Percentiles rank a stretch among this genome's conserved stretches.
phyloP scores from a whole-genome alignment of 2,329 filamentous ascomycete species.

The Stagonosporopsis rhizophila region DNA sequence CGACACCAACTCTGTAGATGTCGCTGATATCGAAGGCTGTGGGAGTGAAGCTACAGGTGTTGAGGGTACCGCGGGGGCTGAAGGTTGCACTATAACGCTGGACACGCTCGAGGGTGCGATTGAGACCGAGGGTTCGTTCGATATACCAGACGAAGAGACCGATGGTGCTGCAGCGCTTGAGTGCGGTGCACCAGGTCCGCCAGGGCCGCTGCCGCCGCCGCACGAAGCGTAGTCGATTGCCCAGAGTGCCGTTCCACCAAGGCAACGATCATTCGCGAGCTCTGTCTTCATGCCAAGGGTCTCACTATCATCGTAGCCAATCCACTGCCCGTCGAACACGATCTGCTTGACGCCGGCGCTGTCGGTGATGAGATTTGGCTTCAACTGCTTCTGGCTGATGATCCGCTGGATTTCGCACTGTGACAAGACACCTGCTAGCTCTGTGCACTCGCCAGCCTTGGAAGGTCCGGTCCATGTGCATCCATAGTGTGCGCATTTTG shows the following conservation, averaged over 20 bases:
- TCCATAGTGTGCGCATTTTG: conserved; percentile 26
- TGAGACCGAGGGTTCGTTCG: not conserved
- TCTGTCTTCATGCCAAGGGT: conserved; percentile 34
- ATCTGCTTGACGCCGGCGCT: conserved; percentile 47
- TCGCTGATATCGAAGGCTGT: not conserved
- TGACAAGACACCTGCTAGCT: conserved; percentile 44
- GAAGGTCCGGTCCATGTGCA: conserved; percentile 31
- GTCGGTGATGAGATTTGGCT: conserved; percentile 31
- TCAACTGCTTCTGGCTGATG: conserved; percentile 27
- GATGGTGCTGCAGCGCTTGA: not conserved
- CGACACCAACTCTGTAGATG: not conserved
- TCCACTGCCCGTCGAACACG: conserved; percentile 49
- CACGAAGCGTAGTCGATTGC: conserved; percentile 29
- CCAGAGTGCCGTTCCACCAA: conserved; percentile 36
- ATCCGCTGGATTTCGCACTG: conserved; percentile 49
- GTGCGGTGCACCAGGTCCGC: not conserved
- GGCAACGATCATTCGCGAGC: conserved; percentile 32
- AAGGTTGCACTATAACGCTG: not conserved
- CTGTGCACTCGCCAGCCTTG: conserved; percentile 30
- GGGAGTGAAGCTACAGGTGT: not conserved
- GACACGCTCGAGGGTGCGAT: not conserved
- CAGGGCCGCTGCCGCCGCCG: not conserved
- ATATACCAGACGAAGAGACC: not conserved
- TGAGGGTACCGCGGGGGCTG: not conserved
- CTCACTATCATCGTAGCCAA: conserved; percentile 50